Evolutionary conservation across 202 grass and related monocot species (phyloP).

Genomic region (Musa balbisiana): DNA sequence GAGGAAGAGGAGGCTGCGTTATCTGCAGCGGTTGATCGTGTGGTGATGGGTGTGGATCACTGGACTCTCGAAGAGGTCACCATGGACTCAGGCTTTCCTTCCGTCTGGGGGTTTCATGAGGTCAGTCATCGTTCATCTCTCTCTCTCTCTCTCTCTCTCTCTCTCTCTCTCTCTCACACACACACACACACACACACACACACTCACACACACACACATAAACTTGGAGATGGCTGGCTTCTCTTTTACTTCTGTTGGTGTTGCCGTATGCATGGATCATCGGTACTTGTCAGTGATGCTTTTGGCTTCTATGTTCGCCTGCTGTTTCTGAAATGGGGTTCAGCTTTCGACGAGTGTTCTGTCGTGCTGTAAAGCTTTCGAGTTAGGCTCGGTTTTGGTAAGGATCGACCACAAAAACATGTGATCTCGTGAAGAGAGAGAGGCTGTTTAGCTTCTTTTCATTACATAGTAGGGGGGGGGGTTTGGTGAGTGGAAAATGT

Average conservation of each 20-base stretch:
- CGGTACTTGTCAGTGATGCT: background rate
- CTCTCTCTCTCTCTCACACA: too few species aligned
- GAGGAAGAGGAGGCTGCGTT: background rate
- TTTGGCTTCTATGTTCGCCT: background rate
- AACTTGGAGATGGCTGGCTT: background rate
- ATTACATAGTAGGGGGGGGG: too few species aligned
- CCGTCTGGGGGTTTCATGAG: slow-evolving; percentile 4
- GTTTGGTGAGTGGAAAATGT: slow-evolving; percentile 7
- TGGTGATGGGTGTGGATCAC: slow-evolving; percentile 15
- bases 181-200: background rate
- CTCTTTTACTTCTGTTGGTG: background rate
- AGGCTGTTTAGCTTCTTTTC: too few species aligned
- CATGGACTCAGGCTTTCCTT: slow-evolving; percentile 5
- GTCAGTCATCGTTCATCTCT: background rate
- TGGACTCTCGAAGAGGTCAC: background rate
- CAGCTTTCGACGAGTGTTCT: too few species aligned
- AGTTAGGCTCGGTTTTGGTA: too few species aligned
- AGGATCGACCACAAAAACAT: too few species aligned
- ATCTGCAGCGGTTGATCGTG: background rate
- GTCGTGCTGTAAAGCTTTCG: too few species aligned
- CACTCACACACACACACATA: background rate
- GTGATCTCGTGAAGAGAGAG: too few species aligned
- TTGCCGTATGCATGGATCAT: too few species aligned
- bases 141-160: background rate
- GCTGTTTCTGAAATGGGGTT: background rate